These are phyloP conservation scores for Blastobotrys indianensis DNA, from an alignment of 1,139 yeast species.

Conservation along the genomic window DNA sequence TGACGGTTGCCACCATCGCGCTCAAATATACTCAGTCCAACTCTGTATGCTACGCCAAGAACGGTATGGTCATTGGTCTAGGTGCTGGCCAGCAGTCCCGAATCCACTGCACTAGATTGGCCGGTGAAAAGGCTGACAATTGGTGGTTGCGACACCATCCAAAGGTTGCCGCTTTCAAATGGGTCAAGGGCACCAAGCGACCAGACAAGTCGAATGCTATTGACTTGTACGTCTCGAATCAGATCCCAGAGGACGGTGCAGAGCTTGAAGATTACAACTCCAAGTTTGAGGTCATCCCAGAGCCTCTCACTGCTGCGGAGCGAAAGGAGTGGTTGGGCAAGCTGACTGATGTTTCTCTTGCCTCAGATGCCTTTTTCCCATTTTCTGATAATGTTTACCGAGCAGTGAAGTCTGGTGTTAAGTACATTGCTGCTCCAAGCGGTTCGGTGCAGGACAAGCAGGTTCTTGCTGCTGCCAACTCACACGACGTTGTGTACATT, in stretches of 20 bases:
- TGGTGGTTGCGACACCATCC: slow-evolving; percentile 99
- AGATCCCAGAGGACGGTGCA: slow-evolving; percentile 87
- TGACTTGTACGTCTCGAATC: slow-evolving; percentile 85
- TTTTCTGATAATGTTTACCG: slow-evolving; percentile 98
- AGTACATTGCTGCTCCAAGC: slow-evolving; percentile 91
- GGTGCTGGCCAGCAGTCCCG: slow-evolving; percentile 99
- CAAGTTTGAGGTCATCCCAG: slow-evolving; percentile 70
- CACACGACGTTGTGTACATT: slow-evolving; percentile 78
- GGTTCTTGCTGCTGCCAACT: slow-evolving; percentile 91
- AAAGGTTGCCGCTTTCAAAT: slow-evolving; percentile 80
- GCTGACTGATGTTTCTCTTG: slow-evolving; percentile 77
- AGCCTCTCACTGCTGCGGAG: slow-evolving; percentile 75
- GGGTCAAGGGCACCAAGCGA: slow-evolving; percentile 98
- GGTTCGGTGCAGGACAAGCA: slow-evolving; percentile 98
- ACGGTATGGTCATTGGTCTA: slow-evolving; percentile 97
- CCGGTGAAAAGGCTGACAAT: slow-evolving; percentile 98
- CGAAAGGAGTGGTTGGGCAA: slow-evolving; percentile 80
- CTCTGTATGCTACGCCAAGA: slow-evolving; percentile 96
- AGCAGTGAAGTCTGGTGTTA: slow-evolving; percentile 94
- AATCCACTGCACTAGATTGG: slow-evolving; percentile 97
- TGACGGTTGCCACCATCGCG: slow-evolving; percentile 95
- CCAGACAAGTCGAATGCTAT: slow-evolving; percentile 98
- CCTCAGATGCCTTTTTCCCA: slow-evolving; percentile 99
- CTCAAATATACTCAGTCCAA: slow-evolving; percentile 96
- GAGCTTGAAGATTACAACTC: slow-evolving; percentile 89